A percentile compares a stretch with the other conserved stretches of the same genome.
Conservation (phyloP, 192 early-diverging fungal genomes). For the Entomortierella parvispora region DNA sequence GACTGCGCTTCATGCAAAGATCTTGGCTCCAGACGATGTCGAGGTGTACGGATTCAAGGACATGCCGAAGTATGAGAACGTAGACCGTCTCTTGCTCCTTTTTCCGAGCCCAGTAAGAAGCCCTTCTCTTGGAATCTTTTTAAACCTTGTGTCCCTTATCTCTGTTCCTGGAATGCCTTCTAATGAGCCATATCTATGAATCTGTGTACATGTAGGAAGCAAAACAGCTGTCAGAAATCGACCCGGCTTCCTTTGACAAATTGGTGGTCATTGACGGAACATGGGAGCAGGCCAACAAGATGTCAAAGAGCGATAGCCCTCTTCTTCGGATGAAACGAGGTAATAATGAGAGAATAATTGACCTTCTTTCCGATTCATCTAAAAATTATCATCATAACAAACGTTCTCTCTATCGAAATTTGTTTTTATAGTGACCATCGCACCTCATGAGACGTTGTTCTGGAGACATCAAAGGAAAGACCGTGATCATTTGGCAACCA, state of each 20-base stretch:
- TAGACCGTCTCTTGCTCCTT: constrained; percentile 75
- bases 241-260: constrained; percentile 71
- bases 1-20: constrained; percentile 86
- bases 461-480: constrained; percentile 90
- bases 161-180: background rate
- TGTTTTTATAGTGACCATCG: constrained; percentile 65
- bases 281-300: constrained; percentile 85
- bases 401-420: background rate
- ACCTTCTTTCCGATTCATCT: background rate
- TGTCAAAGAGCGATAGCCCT: constrained; percentile 50
- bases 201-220: constrained; percentile 77
- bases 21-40: constrained; percentile 77
- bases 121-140: background rate
- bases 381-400: too few species aligned
- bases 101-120: constrained; percentile 84
- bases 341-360: constrained; percentile 1
- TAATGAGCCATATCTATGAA: too few species aligned
- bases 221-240: constrained; percentile 72
- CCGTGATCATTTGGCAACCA: constrained; percentile 85
- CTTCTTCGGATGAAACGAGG: constrained; percentile 36
- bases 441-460: constrained; percentile 82
- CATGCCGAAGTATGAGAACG: constrained; percentile 69
- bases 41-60: constrained; percentile 65
- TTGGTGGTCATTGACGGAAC: constrained; percentile 96
- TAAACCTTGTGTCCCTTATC: background rate